Evolutionary conservation across 108 stramenopile species (phyloP).

Genomic region (Stephanodiscus minutulus): DNA sequence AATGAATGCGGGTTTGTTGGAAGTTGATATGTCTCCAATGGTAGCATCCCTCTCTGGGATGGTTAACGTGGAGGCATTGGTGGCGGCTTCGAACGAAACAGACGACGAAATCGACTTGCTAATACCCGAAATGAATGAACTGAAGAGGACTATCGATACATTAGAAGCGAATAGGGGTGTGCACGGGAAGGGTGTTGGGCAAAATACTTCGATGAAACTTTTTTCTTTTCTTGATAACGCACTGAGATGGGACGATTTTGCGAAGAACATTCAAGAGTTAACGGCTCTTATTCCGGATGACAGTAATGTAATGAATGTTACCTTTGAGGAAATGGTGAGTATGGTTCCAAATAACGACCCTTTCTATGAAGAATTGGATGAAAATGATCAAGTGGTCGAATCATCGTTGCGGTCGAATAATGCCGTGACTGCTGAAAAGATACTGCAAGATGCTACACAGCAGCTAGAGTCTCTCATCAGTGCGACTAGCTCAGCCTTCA

Average conservation of each 20-base stretch:
- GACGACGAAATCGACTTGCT: constrained; percentile 15
- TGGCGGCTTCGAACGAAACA: constrained; percentile 44
- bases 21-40: constrained; percentile 39
- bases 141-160: background rate
- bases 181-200: background rate
- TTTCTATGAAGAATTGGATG: constrained; percentile 12
- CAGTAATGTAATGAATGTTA: constrained; percentile 24
- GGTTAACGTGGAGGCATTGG: constrained; percentile 43
- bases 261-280: constrained; percentile 33
- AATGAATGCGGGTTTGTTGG: constrained; percentile 16
- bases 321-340: constrained; percentile 34
- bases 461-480: constrained; percentile 55
- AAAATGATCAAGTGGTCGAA: background rate
- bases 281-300: constrained; percentile 9
- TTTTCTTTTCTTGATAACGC: constrained; percentile 50
- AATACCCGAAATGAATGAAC: constrained; percentile 12
- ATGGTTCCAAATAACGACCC: constrained; percentile 14
- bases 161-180: constrained; percentile 5
- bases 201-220: constrained; percentile 8
- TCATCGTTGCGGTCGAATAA: constrained; percentile 3
- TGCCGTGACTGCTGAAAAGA: constrained; percentile 35
- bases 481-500: constrained; percentile 50
- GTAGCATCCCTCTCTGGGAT: constrained; percentile 45
- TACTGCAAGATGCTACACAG: constrained; percentile 58
- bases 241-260: constrained; percentile 45